phyloP scores from a whole-genome alignment of 805 yeast species.

The Kluyveromyces dobzhanskii region DNA sequence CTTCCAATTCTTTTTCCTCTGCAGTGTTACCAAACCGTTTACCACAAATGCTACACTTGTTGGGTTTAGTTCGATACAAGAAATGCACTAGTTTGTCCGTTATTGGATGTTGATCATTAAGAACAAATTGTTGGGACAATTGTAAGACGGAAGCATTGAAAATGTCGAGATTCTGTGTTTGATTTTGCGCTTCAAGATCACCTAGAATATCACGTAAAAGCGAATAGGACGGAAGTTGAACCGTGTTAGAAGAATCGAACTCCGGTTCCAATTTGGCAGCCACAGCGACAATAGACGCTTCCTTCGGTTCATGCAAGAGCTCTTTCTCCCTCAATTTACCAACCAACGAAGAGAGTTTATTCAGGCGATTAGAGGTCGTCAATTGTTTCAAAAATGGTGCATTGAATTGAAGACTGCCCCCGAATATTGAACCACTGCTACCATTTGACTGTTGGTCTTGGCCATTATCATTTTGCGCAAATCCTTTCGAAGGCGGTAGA shows the following conservation, averaged over 20 bases:
- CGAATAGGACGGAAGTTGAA: slow-evolving; percentile 18
- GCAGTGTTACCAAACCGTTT: slow-evolving; percentile 63
- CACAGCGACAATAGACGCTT: slow-evolving; percentile 23
- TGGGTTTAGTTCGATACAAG: slow-evolving; percentile 39
- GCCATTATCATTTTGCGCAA: neutral
- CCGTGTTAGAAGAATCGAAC: slow-evolving; percentile 5
- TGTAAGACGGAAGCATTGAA: slow-evolving; percentile 23
- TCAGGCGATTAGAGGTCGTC: slow-evolving; percentile 1
- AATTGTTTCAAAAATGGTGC: slow-evolving; percentile 2
- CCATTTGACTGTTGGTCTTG: no score
- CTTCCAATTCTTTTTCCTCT: slow-evolving; percentile 44
- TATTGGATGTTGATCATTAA: slow-evolving; percentile 20
- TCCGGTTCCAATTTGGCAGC: slow-evolving; percentile 16
- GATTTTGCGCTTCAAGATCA: slow-evolving; percentile 27
- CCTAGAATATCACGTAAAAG: slow-evolving; percentile 18
- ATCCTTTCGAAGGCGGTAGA: neutral
- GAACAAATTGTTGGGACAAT: slow-evolving; percentile 29
- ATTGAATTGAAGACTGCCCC: slow-evolving; percentile 3
- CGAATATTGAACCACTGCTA: neutral
- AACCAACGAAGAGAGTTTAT: slow-evolving; percentile 1
- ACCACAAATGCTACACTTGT: slow-evolving; percentile 86
- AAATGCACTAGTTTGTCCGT: slow-evolving; percentile 23
- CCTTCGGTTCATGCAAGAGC: slow-evolving; percentile 19
- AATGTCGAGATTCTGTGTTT: slow-evolving; percentile 22
- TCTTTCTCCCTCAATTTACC: slow-evolving; percentile 10